Base-by-base conservation (phyloP, 176 grass and related monocot species). In the Zoysia pacifica region DNA sequence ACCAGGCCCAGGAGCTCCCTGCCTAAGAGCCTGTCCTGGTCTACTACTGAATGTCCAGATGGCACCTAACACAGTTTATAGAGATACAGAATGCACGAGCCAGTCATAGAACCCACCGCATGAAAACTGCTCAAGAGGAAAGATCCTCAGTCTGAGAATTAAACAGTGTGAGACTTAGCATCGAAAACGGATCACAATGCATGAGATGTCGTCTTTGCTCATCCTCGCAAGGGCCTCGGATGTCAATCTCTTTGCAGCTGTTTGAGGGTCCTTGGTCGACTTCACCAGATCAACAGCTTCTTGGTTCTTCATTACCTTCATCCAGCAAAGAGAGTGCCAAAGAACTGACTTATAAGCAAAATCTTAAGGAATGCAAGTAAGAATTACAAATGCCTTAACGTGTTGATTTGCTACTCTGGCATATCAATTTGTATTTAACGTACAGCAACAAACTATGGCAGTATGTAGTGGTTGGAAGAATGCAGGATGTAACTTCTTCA, bases 281-380 rank as follows among this genome's bases (percentile, higher is more conserved):
- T 89, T 93, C 83, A 97, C 83, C 40, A 93, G 56, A 89, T 97
- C 71, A 80, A 97, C 73, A 53, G 93, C 88, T 81, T 97, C 93
- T 35, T 97, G 72, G 69, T 97, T 97, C 56, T 90, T 87, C 79
- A 97, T 97, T 56, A 97, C 93, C 90, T 97, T 75, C 4, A 80
- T 37, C 59, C 20, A 62, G 39, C 15, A 82, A 89, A 68, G 2
- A 35, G 13, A 74, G 15, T 37, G 11, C 46, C 40, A 85, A 72
- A 40, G 2, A 39, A 56, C 2, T 48, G 11, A 43, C 46, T 55
- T 63, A 44, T 46, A 64, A 65, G 39, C 6, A 73, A 14, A 72
- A 38, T 39, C 53, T 65, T 37, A 74, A 8, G 11, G 5, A 55
- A 66, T n/a, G 16, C 15, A 58, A 51, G 12, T 51, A 9, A 61